Evolutionary conservation across 2,329 filamentous ascomycete species (phyloP), one percentile per base, ranked within the genome.

Genomic region (Metarhizium humberi): DNA sequence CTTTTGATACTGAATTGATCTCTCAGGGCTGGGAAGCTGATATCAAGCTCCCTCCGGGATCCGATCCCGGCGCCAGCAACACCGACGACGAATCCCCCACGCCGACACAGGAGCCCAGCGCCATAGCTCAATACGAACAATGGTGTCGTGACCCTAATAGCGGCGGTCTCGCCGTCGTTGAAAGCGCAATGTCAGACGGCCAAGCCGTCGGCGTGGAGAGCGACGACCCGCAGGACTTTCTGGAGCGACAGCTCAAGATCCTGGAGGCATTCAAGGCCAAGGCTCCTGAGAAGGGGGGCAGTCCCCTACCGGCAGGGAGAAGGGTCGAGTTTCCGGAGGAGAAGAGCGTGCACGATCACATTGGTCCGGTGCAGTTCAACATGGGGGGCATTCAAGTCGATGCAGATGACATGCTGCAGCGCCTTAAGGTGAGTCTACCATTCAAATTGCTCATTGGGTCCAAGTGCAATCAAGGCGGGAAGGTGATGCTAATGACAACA

Each of bases 311-410:
- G 14, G 58, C 60, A 3, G 59, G 64, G 2, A 61, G 64, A 25
- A 62, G 63, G n/a, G 50, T 62, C 6, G 70, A 71, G 64, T 59
- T 72, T 47, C 62, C 67, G n/a, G 70, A 71, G 14, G 71, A 75
- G 59, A 78, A 75, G 59, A 75, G 72, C 59, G 76, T 81, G 54
- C 86, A 85, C 62, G 88, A 92, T 65, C 91, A 95, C 64, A 95
- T 96, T 64, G 92, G 92, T 0, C 91, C 92, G 0, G 91, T 96
- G 60, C 91, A 96, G 67, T 96, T 97, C 75, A 99, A 99, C 69
- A 94, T 99, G 80, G 94, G 94, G 46, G 94, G 94, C 53, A 96
- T 99, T 59, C 91, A 96, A 67, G 89, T 96, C 34, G 91, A 96
- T 71, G 91, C 91, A 8, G 92, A 96, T 66, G 91, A 96, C 65